phyloP scores from a whole-genome alignment of 2,329 filamentous ascomycete species.

The Zasmidium citrigriseum region DNA sequence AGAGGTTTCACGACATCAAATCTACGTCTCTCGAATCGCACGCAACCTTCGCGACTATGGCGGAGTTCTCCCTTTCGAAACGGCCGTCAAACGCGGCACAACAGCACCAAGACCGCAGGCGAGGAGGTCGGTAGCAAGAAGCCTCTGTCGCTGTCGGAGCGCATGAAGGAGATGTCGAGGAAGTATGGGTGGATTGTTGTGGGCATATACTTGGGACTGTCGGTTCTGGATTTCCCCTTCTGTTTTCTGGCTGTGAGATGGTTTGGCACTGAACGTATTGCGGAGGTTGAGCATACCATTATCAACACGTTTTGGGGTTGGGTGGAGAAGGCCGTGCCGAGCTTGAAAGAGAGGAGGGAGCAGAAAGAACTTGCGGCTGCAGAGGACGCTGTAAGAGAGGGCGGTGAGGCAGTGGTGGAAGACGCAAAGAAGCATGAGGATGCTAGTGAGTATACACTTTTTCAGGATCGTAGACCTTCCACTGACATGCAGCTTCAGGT shows the following conservation, averaged over 20 bases:
- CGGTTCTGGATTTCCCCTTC: slow-evolving; percentile 88
- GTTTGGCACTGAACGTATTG: slow-evolving; percentile 84
- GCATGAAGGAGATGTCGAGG: slow-evolving; percentile 78
- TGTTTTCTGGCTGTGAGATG: slow-evolving; percentile 86
- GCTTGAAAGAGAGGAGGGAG: slow-evolving; percentile 34
- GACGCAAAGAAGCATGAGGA: slow-evolving; percentile 24
- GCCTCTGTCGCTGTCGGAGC: slow-evolving; percentile 53
- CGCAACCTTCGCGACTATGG: slow-evolving; percentile 16
- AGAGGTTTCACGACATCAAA: slow-evolving; percentile 14
- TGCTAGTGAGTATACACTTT: slow-evolving; percentile 32
- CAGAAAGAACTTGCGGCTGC: slow-evolving; percentile 16
- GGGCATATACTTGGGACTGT: slow-evolving; percentile 84
- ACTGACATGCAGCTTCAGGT: slow-evolving; percentile 44
- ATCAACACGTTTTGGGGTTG: slow-evolving; percentile 60
- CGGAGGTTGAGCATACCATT: slow-evolving; percentile 69
- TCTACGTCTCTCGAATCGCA: background rate
- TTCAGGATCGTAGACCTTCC: background rate
- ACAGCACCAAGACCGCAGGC: slow-evolving; percentile 30
- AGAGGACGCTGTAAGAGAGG: slow-evolving; percentile 42
- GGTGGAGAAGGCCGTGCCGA: slow-evolving; percentile 62
- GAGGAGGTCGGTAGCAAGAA: slow-evolving; percentile 7
- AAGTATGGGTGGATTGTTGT: slow-evolving; percentile 95
- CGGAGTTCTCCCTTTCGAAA: slow-evolving; percentile 18
- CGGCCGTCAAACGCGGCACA: slow-evolving; percentile 36
- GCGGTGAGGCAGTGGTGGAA: slow-evolving; percentile 35